Conservation (phyloP, 805 yeast species). For the Candida oleophila region DNA sequence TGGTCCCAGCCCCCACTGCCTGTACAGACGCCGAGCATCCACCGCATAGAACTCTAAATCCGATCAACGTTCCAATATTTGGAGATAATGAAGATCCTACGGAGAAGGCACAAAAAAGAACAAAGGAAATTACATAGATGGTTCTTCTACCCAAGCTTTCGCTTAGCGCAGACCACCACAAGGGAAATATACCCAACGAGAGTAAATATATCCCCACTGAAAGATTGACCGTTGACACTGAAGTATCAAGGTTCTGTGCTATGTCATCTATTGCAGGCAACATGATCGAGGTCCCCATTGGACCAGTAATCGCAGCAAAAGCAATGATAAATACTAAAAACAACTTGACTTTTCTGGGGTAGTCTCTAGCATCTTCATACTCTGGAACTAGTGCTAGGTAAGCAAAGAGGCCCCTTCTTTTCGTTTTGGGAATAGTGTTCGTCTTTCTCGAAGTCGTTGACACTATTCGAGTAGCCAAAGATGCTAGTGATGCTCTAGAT, state of each 20-base stretch:
- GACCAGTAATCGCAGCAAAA: conserved; percentile 74
- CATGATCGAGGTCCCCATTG: conserved; percentile 85
- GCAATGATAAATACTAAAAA: conserved; percentile 67
- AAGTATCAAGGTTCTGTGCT: conserved; percentile 52
- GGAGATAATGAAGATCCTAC: conserved; percentile 72
- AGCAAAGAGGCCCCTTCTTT: conserved; percentile 62
- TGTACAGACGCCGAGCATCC: conserved; percentile 86
- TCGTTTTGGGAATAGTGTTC: conserved; percentile 15
- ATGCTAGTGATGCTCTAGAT: conserved; percentile 1
- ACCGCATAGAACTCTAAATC: conserved; percentile 69
- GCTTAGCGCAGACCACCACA: conserved; percentile 86
- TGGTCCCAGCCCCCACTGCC: conserved; percentile 87
- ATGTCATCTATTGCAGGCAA: conserved; percentile 74
- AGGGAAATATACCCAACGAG: conserved; percentile 74
- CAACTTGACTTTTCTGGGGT: conserved; percentile 50
- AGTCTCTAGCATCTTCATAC: conserved; percentile 67
- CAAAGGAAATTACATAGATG: conserved; percentile 68
- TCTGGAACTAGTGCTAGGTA: conserved; percentile 60
- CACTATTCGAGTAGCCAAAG: neutral
- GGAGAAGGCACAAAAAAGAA: conserved; percentile 60
- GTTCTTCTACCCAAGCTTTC: conserved; percentile 75
- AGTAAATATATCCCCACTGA: conserved; percentile 78
- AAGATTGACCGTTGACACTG: conserved; percentile 62
- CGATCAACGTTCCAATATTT: conserved; percentile 59
- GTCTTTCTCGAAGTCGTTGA: neutral